phyloP scores from a whole-genome alignment of 2,329 filamentous ascomycete genomes.

The Fusarium tanahbumbuense region DNA sequence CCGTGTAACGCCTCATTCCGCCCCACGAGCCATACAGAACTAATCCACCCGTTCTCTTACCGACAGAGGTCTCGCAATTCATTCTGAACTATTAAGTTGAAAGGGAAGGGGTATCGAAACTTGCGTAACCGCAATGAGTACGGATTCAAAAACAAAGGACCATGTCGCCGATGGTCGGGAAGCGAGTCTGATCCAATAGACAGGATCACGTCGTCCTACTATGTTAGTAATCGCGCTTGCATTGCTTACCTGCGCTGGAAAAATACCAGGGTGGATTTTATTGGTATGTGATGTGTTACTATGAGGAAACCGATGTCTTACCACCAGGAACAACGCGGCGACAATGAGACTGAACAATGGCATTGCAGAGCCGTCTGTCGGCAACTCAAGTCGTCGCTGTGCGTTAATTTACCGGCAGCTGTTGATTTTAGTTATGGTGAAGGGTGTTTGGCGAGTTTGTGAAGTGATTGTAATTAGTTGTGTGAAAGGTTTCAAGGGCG shows the following conservation, averaged over 20 bases:
- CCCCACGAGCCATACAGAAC: slow-evolving; percentile 32
- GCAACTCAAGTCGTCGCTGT: not conserved
- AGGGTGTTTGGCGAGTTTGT: slow-evolving; percentile 11
- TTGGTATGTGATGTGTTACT: slow-evolving; percentile 12
- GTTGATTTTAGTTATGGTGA: slow-evolving; percentile 21
- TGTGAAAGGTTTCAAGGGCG: slow-evolving; percentile 51
- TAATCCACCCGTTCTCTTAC: slow-evolving; percentile 31
- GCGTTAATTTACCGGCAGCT: slow-evolving; percentile 18
- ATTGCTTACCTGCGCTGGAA: slow-evolving; percentile 32
- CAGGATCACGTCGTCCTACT: slow-evolving; percentile 29
- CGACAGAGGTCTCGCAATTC: slow-evolving; percentile 20
- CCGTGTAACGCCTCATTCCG: slow-evolving; percentile 39
- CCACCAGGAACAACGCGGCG: slow-evolving; percentile 34
- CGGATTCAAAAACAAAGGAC: slow-evolving; percentile 22
- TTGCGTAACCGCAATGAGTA: slow-evolving; percentile 28
- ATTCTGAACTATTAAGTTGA: slow-evolving; percentile 29
- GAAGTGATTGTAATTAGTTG: slow-evolving; percentile 34
- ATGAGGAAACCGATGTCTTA: slow-evolving; percentile 36
- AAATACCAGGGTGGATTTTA: not conserved
- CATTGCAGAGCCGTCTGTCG: not conserved
- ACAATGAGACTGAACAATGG: slow-evolving; percentile 6
- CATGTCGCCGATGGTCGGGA: slow-evolving; percentile 10
- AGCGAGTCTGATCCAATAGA: not conserved
- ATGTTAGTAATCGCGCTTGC: slow-evolving; percentile 31
- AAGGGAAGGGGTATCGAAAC: slow-evolving; percentile 43